Conservation (phyloP, 257 asterid genomes). For the Asclepias syriaca region DNA sequence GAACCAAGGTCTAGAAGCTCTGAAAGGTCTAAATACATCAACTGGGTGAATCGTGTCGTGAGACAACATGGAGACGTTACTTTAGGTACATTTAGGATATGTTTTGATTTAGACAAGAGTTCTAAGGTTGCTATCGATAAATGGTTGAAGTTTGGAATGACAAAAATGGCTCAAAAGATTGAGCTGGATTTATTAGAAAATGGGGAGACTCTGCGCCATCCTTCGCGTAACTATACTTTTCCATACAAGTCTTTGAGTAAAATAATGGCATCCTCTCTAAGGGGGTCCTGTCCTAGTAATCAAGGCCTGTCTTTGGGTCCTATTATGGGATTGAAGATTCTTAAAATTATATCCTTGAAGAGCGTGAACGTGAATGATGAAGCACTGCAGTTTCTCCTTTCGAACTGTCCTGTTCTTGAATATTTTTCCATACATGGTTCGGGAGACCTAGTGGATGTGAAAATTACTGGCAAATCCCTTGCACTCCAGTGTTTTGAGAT, state of each 20-base stretch:
- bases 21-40: slow-evolving; percentile 44
- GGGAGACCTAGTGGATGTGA: slow-evolving; percentile 36
- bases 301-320: slow-evolving; percentile 12
- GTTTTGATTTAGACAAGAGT: slow-evolving; percentile 47
- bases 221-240: slow-evolving; percentile 34
- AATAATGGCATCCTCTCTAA: slow-evolving; percentile 22
- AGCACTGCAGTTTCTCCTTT: slow-evolving; percentile 29
- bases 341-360: slow-evolving; percentile 34
- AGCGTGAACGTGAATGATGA: slow-evolving; percentile 44
- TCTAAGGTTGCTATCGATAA: slow-evolving; percentile 39
- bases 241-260: slow-evolving; percentile 31
- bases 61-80: slow-evolving; percentile 35
- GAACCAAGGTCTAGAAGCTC: slow-evolving; percentile 20
- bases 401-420: slow-evolving; percentile 32
- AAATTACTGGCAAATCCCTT: slow-evolving; percentile 34
- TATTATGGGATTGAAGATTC: slow-evolving; percentile 29
- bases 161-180: slow-evolving; percentile 34
- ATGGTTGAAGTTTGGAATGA: slow-evolving; percentile 42
- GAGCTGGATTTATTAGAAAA: slow-evolving; percentile 49
- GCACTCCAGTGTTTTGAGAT: slow-evolving; percentile 40
- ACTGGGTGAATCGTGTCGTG: slow-evolving; percentile 53
- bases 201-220: slow-evolving; percentile 39
- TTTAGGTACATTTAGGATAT: slow-evolving; percentile 29
- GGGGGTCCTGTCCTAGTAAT: slow-evolving; percentile 17
- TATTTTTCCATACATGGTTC: slow-evolving; percentile 38